phyloP scores from a whole-genome alignment of 2,329 filamentous ascomycete species.

The Trichophaea hybrida region DNA sequence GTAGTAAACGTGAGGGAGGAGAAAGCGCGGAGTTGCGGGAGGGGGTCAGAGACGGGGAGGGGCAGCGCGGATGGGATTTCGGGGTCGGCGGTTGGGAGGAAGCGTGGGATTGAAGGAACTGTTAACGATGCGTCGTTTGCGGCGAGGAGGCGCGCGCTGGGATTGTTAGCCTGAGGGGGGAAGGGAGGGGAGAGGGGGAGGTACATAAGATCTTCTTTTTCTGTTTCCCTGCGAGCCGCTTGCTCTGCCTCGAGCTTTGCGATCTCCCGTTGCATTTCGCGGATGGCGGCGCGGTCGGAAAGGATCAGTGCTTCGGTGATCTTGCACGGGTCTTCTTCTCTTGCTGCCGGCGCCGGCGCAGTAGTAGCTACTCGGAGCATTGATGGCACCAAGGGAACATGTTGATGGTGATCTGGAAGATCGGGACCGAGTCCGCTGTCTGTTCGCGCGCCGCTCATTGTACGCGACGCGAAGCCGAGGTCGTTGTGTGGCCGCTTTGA shows the following conservation, averaged over 20 bases:
- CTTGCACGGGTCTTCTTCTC: not conserved
- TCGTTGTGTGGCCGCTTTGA: too few species aligned
- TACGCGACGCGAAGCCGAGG: too few species aligned
- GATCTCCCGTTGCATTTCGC: not conserved
- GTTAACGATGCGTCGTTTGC: conserved; percentile 17
- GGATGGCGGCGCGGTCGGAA: not conserved
- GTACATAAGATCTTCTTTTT: conserved; percentile 6
- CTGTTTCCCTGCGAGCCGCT: not conserved
- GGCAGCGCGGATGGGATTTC: conserved; percentile 13
- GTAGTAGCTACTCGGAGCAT: too few species aligned
- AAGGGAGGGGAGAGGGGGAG: not conserved
- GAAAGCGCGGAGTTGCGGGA: conserved; percentile 12
- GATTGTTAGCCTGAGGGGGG: not conserved
- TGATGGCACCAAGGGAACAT: too few species aligned
- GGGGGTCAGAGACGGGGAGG: conserved; percentile 2
- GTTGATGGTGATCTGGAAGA: too few species aligned
- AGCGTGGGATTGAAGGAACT: not conserved
- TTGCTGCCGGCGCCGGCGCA: too few species aligned
- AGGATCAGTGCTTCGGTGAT: not conserved
- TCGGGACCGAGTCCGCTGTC: too few species aligned
- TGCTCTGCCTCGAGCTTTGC: not conserved
- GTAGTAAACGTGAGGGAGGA: conserved; percentile 15
- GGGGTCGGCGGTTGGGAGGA: not conserved
- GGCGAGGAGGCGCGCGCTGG: conserved; percentile 12
- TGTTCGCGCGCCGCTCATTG: too few species aligned